Evolutionary conservation across 306 rosid genomes (phyloP).

Genomic region (Spatholobus suberectus): DNA sequence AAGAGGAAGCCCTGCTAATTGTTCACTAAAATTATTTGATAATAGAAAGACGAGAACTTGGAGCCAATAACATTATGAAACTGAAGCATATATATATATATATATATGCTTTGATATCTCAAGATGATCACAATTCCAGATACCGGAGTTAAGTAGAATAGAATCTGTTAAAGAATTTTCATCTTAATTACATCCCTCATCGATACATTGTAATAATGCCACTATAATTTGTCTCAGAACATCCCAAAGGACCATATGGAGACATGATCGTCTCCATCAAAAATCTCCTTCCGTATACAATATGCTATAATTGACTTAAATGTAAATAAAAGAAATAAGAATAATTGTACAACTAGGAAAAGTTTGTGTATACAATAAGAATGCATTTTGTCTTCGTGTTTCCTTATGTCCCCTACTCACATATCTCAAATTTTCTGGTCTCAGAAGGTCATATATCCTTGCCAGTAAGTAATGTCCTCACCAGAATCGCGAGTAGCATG

Average conservation of each 20-base stretch:
- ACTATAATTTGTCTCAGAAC: conserved; percentile 23
- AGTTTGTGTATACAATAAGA: conserved; percentile 34
- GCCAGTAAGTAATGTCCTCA: conserved; percentile 35
- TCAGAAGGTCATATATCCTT: conserved; percentile 37
- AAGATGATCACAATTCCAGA: conserved; percentile 17
- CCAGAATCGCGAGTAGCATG: conserved; percentile 23
- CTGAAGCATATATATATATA: background rate
- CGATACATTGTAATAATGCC: conserved; percentile 21
- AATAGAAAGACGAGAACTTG: background rate
- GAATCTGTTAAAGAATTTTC: conserved; percentile 44
- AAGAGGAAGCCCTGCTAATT: background rate
- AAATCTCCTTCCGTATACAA: conserved; percentile 38
- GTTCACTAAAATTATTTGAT: background rate
- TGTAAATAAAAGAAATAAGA: conserved; percentile 30
- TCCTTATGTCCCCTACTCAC: conserved; percentile 35
- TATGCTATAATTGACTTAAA: conserved; percentile 41
- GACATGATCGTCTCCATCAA: conserved; percentile 35
- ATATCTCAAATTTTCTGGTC: conserved; percentile 12
- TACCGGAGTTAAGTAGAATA: conserved; percentile 31
- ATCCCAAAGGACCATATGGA: conserved; percentile 38
- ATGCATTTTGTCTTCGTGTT: background rate
- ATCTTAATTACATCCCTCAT: conserved; percentile 41
- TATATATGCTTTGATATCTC: conserved; percentile 8
- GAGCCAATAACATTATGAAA: background rate
- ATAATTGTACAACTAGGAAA: conserved; percentile 20